Conservation (phyloP, 306 rosid species). For the Corylus avellana region DNA sequence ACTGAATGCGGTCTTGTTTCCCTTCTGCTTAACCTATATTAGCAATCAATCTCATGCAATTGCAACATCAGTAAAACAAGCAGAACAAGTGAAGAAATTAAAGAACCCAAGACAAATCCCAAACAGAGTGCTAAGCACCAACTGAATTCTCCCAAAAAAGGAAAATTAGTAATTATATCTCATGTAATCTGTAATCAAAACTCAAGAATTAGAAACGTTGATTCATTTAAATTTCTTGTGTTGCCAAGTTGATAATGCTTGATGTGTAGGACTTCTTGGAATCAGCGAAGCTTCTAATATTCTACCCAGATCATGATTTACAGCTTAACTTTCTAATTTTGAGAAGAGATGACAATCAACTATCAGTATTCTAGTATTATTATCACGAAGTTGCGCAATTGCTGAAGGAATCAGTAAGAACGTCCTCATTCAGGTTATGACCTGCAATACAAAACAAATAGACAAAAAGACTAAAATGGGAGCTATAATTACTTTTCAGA, state of each 20-base stretch:
- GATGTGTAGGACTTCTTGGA: neutral
- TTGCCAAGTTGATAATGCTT: neutral
- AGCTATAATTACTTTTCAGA: neutral
- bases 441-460: conserved; percentile 32
- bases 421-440: conserved; percentile 41
- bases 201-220: neutral
- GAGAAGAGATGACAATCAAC: neutral
- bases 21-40: neutral
- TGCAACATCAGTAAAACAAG: neutral
- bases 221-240: neutral
- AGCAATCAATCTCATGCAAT: neutral
- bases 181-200: neutral
- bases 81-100: neutral
- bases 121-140: neutral
- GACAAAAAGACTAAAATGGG: neutral
- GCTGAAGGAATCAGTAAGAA: conserved; percentile 45
- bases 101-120: neutral
- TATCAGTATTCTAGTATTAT: neutral
- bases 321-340: neutral
- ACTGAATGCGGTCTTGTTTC: neutral
- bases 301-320: neutral
- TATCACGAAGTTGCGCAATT: conserved; percentile 17
- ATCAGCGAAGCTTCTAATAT: neutral
- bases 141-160: neutral
- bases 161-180: neutral